Evolutionary conservation across 176 grass and related monocot genomes (phyloP).

Genomic region (Carex kokanica): DNA sequence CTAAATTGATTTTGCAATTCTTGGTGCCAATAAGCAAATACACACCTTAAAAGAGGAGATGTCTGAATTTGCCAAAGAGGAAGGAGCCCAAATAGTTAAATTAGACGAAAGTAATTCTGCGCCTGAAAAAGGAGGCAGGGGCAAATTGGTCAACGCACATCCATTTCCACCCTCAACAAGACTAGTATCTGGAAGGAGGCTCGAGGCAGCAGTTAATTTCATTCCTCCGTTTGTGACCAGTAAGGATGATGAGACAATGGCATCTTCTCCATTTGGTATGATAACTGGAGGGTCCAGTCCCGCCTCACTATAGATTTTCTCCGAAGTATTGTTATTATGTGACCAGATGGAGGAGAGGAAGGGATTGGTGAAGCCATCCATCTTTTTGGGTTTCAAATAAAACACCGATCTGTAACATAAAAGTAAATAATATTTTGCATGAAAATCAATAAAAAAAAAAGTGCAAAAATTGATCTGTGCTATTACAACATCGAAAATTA

Average conservation of each 20-base stretch:
- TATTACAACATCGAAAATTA: background rate
- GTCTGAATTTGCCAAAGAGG: background rate
- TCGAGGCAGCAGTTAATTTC: background rate
- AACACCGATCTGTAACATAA: background rate
- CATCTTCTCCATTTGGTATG: constrained; percentile 10
- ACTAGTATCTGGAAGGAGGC: background rate
- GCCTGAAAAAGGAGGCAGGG: background rate
- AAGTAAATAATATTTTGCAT: background rate
- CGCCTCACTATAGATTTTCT: constrained; percentile 2
- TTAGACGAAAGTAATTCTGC: background rate
- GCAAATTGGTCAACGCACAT: constrained; percentile 10
- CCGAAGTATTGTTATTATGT: background rate
- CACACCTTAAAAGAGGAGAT: constrained; percentile 17
- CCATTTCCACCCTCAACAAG: background rate
- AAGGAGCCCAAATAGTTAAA: constrained; percentile 13
- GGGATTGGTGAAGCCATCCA: constrained; percentile 13
- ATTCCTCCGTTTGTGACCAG: background rate
- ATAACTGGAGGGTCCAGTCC: background rate
- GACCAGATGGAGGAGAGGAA: background rate
- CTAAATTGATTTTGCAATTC: background rate
- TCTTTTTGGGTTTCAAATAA: background rate
- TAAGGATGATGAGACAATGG: constrained; percentile 4
- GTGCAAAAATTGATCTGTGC: background rate
- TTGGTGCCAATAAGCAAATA: background rate
- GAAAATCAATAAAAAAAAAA: background rate